Percentiles rank a stretch among this genome's conserved stretches.
phyloP scores from a whole-genome alignment of 2,329 filamentous ascomycete genomes.

The Sclerotinia minor region DNA sequence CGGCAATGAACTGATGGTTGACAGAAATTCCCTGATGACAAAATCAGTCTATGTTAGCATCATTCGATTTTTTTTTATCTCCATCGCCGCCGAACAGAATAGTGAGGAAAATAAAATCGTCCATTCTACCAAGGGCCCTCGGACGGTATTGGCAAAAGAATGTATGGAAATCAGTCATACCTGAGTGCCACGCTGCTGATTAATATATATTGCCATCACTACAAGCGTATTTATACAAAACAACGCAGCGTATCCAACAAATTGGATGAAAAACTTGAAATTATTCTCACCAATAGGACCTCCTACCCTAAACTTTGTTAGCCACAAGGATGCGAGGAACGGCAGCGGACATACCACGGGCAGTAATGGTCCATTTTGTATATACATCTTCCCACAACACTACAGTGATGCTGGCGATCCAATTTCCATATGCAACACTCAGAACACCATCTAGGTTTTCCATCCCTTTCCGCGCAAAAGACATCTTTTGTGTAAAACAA shows the following conservation, averaged over 20 bases:
- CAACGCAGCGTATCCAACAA: conserved; percentile 70
- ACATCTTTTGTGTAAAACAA: conserved; percentile 78
- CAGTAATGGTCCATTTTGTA: conserved; percentile 89
- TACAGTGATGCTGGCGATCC: conserved; percentile 84
- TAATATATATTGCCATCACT: conserved; percentile 62
- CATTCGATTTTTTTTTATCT: not conserved
- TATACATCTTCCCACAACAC: conserved; percentile 50
- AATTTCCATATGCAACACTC: conserved; percentile 85
- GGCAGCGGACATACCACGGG: conserved; percentile 59
- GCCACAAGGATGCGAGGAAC: not conserved
- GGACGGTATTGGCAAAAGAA: not conserved
- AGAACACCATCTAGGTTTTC: conserved; percentile 83
- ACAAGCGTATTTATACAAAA: conserved; percentile 67
- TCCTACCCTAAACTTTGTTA: conserved; percentile 63
- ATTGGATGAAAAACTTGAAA: conserved; percentile 93
- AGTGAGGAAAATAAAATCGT: not conserved
- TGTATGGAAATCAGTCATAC: conserved; percentile 28
- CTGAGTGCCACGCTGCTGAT: conserved; percentile 45
- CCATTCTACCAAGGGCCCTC: not conserved
- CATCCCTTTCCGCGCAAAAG: conserved; percentile 81
- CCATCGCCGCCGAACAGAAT: not conserved
- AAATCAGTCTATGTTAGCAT: conserved; percentile 10
- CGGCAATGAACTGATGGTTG: conserved; percentile 65
- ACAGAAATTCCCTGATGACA: conserved; percentile 33
- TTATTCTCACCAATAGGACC: conserved; percentile 84